Evolutionary conservation across 2,329 filamentous ascomycete genomes (phyloP).

Genomic region (Calonectria pauciramosa): DNA sequence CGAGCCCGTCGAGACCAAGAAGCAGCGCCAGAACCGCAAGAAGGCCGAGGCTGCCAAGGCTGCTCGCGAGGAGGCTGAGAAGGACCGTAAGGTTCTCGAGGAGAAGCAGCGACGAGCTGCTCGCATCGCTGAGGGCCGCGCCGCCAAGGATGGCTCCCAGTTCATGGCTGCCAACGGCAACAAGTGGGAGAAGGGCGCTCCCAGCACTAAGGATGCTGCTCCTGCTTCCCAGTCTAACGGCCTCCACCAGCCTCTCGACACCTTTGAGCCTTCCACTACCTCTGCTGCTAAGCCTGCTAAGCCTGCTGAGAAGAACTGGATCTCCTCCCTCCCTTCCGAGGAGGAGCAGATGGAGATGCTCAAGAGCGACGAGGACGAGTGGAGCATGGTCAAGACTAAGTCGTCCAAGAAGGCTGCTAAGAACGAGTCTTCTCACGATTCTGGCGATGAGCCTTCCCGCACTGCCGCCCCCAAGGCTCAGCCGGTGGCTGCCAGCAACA

Average conservation of each 20-base stretch:
- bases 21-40: constrained; percentile 92
- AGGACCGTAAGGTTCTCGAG: constrained; percentile 79
- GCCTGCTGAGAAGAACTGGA: constrained; percentile 58
- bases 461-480: constrained; percentile 48
- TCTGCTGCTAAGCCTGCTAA: constrained; percentile 49
- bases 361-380: constrained; percentile 65
- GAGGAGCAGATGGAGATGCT: constrained; percentile 74
- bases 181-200: constrained; percentile 58
- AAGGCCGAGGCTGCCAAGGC: constrained; percentile 87
- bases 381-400: constrained; percentile 71
- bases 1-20: constrained; percentile 87
- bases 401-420: constrained; percentile 59
- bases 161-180: constrained; percentile 63
- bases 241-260: constrained; percentile 68
- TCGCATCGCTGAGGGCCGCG: constrained; percentile 84
- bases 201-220: constrained; percentile 50
- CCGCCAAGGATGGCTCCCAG: constrained; percentile 83
- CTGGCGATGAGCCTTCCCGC: constrained; percentile 51
- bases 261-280: constrained; percentile 60
- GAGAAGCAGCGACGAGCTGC: constrained; percentile 89
- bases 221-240: constrained; percentile 50
- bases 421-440: constrained; percentile 53
- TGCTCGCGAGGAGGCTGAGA: constrained; percentile 82
- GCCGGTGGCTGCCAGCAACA: constrained; percentile 41
- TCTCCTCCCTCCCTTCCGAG: constrained; percentile 68